Evolutionary conservation across 805 yeast species (phyloP), one percentile per base, ranked within the genome.

Genomic region (Cyberlindnera galapagoensis): DNA sequence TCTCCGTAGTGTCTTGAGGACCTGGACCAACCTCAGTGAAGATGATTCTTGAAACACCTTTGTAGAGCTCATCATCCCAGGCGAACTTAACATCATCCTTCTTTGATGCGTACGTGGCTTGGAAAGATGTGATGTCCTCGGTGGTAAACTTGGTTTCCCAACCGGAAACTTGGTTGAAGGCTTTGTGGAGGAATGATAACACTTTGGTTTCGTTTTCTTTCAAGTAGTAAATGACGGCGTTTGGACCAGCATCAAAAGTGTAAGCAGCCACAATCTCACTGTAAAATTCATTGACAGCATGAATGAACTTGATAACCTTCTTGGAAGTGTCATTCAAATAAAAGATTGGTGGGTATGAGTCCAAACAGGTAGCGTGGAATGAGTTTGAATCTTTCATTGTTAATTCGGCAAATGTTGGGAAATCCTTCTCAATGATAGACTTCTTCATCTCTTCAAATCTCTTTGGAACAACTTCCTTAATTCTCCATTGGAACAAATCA

Each of bases 181-280:
- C 67, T 35, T 67, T 63, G 57, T 78, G 64, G 38, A 92, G 62
- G 43, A 84, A 67, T 4, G 87, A 79, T 46, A 90, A 69, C 6
- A 92, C 77, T 40, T 65, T 67, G n/a, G 61, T 47, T 60, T 87
- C 95, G 59, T 90, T 74, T 50, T 76, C 67, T 44, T 71, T 71
- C 54, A 80, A 76, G 56, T 92, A 92, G 63, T 92, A 92, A 40
- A 92, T 72, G 27, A 92, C 99, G 14, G 97, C 95, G 61, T 92
- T 92, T 60, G 99, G 98, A 54, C 99, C 99, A 20, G 99, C 99
- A 59, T 92, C 99, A 53, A 82, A 92, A 2, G 99, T 92, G 60
- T 92, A 92, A 23, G 97, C 97, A 9, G 95, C 98, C 34, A 90
- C 69, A 9, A 71, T 69, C 50, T 71, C 66, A 15, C 49, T 47